Conservation (phyloP, 345 rosid species). For the Cardiospermum halicacabum region DNA sequence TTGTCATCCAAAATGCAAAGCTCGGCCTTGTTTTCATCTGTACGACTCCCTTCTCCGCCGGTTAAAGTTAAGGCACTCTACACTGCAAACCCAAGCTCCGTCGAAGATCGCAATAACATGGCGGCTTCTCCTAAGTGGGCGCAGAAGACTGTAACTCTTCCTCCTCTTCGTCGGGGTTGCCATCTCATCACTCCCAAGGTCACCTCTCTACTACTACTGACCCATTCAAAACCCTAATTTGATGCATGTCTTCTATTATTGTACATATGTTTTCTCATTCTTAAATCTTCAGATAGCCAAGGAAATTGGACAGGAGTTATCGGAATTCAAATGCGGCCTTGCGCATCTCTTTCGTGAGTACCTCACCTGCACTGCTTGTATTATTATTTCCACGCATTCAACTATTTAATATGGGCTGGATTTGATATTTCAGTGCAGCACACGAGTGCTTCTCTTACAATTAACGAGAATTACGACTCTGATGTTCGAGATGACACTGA, state of each 20-base stretch:
- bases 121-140: slow-evolving; percentile 80
- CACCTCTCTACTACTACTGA: no score
- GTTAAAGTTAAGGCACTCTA: slow-evolving; percentile 36
- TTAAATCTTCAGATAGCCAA: slow-evolving; percentile 52
- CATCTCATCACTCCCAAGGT: slow-evolving; percentile 92
- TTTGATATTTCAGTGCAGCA: slow-evolving; percentile 58
- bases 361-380: background rate
- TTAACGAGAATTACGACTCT: slow-evolving; percentile 93
- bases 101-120: slow-evolving; percentile 31
- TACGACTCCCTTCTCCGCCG: slow-evolving; percentile 5
- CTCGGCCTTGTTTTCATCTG: slow-evolving; percentile 28
- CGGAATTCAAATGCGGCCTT: slow-evolving; percentile 83
- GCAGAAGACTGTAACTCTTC: slow-evolving; percentile 80
- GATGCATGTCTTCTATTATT: background rate
- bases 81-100: slow-evolving; percentile 30
- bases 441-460: slow-evolving; percentile 91
- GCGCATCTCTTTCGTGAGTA: slow-evolving; percentile 82
- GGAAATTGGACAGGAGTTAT: slow-evolving; percentile 65
- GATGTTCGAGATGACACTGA: slow-evolving; percentile 92
- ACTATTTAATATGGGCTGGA: background rate
- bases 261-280: background rate
- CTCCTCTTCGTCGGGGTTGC: slow-evolving; percentile 80
- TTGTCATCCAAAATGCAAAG: slow-evolving; percentile 22
- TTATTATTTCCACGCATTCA: background rate
- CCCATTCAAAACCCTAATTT: background rate